phyloP scores from a whole-genome alignment of 2,329 filamentous ascomycete species.

The Alternaria dauci region DNA sequence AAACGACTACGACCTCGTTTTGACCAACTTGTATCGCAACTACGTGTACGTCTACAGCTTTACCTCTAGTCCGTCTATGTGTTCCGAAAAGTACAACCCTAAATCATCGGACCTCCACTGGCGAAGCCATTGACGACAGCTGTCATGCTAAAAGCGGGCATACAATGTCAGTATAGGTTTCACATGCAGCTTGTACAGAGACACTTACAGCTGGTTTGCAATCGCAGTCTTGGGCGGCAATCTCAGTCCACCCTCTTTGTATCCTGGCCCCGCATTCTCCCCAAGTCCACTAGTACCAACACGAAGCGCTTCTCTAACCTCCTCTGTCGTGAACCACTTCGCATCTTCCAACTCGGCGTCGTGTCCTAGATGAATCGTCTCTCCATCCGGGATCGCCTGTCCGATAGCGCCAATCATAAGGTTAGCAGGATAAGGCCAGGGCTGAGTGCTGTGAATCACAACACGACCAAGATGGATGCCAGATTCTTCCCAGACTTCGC shows the following conservation, averaged over 20 bases:
- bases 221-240: constrained; percentile 89
- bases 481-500: constrained; percentile 62
- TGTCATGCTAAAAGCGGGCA: constrained; percentile 60
- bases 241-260: constrained; percentile 78
- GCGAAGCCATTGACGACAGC: constrained; percentile 82
- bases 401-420: constrained; percentile 75
- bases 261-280: constrained; percentile 69
- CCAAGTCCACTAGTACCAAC: constrained; percentile 73
- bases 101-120: constrained; percentile 58
- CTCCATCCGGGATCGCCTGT: constrained; percentile 81
- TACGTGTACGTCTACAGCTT: constrained; percentile 6
- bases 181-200: background rate
- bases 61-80: background rate
- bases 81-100: background rate
- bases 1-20: constrained; percentile 12
- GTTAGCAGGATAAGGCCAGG: constrained; percentile 64
- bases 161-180: background rate
- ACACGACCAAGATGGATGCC: constrained; percentile 59
- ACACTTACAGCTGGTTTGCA: constrained; percentile 75
- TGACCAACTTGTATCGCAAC: background rate
- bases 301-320: constrained; percentile 77
- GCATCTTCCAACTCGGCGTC: constrained; percentile 92
- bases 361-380: constrained; percentile 82
- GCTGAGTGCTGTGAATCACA: constrained; percentile 61
- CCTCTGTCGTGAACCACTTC: constrained; percentile 84